Percentiles rank a stretch among this genome's conserved stretches.
Conservation (phyloP, 1,139 yeast species). For the Geotrichum reessii region DNA sequence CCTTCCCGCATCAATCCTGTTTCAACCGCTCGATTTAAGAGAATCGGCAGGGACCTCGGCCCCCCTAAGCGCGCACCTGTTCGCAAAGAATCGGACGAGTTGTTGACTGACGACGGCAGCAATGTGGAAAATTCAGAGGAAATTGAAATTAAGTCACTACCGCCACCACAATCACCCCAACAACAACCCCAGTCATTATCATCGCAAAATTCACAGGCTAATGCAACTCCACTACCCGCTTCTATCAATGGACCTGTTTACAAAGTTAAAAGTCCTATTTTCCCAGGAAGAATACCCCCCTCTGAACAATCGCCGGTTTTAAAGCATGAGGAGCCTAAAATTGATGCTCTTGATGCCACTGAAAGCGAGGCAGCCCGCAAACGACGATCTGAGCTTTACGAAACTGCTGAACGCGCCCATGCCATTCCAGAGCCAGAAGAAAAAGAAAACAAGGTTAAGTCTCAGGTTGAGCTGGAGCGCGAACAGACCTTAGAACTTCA, state of each 20-base stretch:
- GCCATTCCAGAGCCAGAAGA: background rate
- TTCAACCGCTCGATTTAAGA: conserved; percentile 20
- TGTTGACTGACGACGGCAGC: conserved; percentile 13
- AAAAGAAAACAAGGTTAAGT: background rate
- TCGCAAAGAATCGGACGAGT: conserved; percentile 18
- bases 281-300: conserved; percentile 4
- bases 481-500: conserved; percentile 15
- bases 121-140: conserved; percentile 8
- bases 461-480: conserved; percentile 10
- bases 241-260: background rate
- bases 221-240: background rate
- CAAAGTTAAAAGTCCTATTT: conserved; percentile 4
- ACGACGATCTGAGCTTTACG: conserved; percentile 13
- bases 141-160: background rate
- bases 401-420: conserved; percentile 11
- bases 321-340: background rate
- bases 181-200: background rate
- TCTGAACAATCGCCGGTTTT: background rate
- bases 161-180: background rate
- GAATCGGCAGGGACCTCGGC: conserved; percentile 21
- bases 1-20: conserved; percentile 15
- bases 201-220: background rate
- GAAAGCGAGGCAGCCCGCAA: conserved; percentile 6
- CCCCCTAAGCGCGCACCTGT: conserved; percentile 22
- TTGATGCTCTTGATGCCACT: background rate